Evolutionary conservation across 2,329 filamentous ascomycete genomes (phyloP), one percentile per base, ranked within the genome.

Genomic region (Penicillium sp.): DNA sequence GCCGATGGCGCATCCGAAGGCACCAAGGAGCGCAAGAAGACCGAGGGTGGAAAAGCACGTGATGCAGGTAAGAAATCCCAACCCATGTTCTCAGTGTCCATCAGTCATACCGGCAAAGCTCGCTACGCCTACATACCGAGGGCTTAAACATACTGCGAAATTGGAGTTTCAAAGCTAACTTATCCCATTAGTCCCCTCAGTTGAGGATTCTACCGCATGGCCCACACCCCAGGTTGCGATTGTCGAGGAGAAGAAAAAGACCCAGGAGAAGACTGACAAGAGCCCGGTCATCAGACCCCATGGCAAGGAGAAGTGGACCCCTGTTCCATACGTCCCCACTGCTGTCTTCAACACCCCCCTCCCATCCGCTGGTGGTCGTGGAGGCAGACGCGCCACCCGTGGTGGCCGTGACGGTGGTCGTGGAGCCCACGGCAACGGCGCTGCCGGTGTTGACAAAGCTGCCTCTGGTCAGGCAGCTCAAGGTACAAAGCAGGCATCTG

Each of bases 281-380:
- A 85, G 50, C 64, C 80, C 68, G 64, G 72, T 62, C 64, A 83
- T 78, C 72, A 87, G 81, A 62, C 72, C 78, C 13, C 79, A 83
- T 57, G 79, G 83, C 53, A 95, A 95, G 78, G 86, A 89, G 65
- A 90, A 92, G 67, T 97, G 94, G 93, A 86, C 90, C 54, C 83
- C 86, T 1, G 84, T 97, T 53, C 85, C 88, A 32, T 93, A 92
- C 67, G 90, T 90, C 11, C 93, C 92, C 8, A 88, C 85, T 13
- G 91, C 94, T 45, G 87, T 87, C 54, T 97, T 96, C 74, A 88
- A 90, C 70, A 97, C 94, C 0, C 90, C 89, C 27, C 73, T 96
- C 34, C 77, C 77, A 13, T 46, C 61, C 11, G 63, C 75, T 27
- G 51, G 51, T 18, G 75, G 78, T 47, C 77, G 81, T 53, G 77